Evolutionary conservation across 1,284 basidiomycete species (phyloP).

Genomic region (Ustilago esculenta): DNA sequence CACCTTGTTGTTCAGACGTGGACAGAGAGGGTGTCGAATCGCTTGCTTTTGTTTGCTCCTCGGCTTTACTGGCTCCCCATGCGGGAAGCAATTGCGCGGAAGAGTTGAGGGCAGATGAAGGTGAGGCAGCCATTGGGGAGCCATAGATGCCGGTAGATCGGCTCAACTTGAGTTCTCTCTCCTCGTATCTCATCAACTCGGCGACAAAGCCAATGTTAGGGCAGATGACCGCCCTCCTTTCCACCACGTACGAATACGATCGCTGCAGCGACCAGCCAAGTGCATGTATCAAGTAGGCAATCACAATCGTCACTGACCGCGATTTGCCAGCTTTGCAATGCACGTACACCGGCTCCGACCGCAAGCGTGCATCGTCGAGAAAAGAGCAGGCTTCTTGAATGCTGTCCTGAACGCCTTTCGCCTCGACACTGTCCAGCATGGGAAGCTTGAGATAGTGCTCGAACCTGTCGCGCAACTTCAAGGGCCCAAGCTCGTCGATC

Average conservation of each 20-base stretch:
- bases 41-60: not conserved
- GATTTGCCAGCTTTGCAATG: constrained; percentile 97
- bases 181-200: constrained; percentile 95
- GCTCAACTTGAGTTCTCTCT: constrained; percentile 66
- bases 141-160: constrained; percentile 41
- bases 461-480: constrained; percentile 69
- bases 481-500: constrained; percentile 49
- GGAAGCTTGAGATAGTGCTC: constrained; percentile 85
- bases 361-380: constrained; percentile 87
- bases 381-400: constrained; percentile 85
- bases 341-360: constrained; percentile 88
- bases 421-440: constrained; percentile 94
- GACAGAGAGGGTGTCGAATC: constrained; percentile 8
- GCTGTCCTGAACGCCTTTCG: constrained; percentile 84
- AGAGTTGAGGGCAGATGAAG: constrained; percentile 1
- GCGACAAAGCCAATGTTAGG: constrained; percentile 98
- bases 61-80: not conserved
- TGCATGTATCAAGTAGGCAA: constrained; percentile 95
- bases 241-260: constrained; percentile 88
- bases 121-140: not conserved
- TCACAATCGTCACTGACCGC: constrained; percentile 92
- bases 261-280: constrained; percentile 92
- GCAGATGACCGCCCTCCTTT: constrained; percentile 88
- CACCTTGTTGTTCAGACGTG: not conserved
- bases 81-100: constrained; percentile 9